Base-by-base conservation (phyloP, 1,139 yeast genomes). In the Candida sp. region DNA sequence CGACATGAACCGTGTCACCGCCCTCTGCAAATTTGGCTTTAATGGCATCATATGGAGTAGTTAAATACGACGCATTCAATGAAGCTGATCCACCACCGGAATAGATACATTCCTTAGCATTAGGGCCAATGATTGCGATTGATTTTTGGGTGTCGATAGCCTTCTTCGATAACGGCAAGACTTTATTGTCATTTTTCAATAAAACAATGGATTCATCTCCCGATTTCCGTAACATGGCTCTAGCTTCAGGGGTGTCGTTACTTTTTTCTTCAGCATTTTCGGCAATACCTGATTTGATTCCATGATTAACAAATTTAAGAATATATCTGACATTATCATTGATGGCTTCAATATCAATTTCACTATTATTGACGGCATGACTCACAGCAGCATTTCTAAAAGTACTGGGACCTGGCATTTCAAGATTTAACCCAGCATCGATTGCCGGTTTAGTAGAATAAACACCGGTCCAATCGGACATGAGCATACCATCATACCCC, bases 391-490 rank as follows among this genome's bases (percentile, higher is more conserved):
- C 48, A 19, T 68, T 65, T 58, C 84, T 64, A 62, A 69, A 69
- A 35, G 66, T 57, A 23, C 80, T 57, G 5, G 81, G 79, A 25
- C 85, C 85, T 1, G 85, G 85, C 82, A 79, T 79, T 56, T 80
- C 85, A 48, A 80, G 60, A 53, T 78, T 81, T 43, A 79, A 57
- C 5, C 84, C 84, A 37, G 75, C 76, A 42, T 72, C 69, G 43
- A 80, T 55, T 9, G 81, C 60, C 33, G 66, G 70, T 43, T 65
- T 68, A 22, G 66, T 61, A 27, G 80, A 66, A 53, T 76, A 79
- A 8, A 70, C 68, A 39, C 85, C 86, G 54, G 55, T 75, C 85
- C 85, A 81, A 58, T 81, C 86, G 23, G 80, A 72, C 79, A 81
- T 78, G 32, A 72, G 58, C 42, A 72, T 56, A 25, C 84, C 84